Evolutionary conservation across 2,329 filamentous ascomycete species (phyloP).

Genomic region (Fusarium phyllophilum): DNA sequence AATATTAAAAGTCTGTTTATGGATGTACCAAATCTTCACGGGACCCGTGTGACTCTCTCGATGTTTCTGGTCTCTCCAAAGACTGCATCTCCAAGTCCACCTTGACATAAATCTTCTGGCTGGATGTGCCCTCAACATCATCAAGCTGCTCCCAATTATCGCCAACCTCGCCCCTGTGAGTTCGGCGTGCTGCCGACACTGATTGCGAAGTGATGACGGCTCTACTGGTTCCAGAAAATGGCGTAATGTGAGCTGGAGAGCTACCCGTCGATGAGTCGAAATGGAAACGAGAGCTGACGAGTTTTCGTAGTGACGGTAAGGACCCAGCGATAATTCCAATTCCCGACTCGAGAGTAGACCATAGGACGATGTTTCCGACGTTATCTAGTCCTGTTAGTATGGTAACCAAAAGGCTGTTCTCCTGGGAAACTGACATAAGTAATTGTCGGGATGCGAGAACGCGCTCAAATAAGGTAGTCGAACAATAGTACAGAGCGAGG

Average conservation of each 20-base stretch:
- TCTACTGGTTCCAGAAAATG: neutral
- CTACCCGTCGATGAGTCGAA: neutral
- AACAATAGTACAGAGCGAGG: slow-evolving; percentile 25
- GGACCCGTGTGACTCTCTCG: neutral
- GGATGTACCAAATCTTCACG: neutral
- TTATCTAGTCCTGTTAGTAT: slow-evolving; percentile 1
- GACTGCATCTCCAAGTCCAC: slow-evolving; percentile 14
- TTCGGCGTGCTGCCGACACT: neutral
- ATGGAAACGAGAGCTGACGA: slow-evolving; percentile 10
- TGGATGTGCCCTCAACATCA: neutral
- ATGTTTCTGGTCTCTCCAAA: neutral
- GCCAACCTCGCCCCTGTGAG: neutral
- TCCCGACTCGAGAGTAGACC: slow-evolving; percentile 32
- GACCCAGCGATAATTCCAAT: slow-evolving; percentile 29
- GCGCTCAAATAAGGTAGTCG: slow-evolving; percentile 24
- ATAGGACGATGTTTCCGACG: slow-evolving; percentile 13
- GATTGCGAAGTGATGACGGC: neutral
- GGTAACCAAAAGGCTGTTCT: fast-evolving
- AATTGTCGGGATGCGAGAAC: neutral
- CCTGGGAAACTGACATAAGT: slow-evolving; percentile 4
- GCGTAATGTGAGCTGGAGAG: slow-evolving; percentile 1
- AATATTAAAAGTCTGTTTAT: neutral
- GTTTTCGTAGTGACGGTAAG: slow-evolving; percentile 15
- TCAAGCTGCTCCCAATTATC: slow-evolving; percentile 10
- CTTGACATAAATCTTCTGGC: slow-evolving; percentile 7